Evolutionary conservation across 2,329 filamentous ascomycete genomes (phyloP), one percentile per base, ranked within the genome.

Genomic region (Colletotrichum sp.): DNA sequence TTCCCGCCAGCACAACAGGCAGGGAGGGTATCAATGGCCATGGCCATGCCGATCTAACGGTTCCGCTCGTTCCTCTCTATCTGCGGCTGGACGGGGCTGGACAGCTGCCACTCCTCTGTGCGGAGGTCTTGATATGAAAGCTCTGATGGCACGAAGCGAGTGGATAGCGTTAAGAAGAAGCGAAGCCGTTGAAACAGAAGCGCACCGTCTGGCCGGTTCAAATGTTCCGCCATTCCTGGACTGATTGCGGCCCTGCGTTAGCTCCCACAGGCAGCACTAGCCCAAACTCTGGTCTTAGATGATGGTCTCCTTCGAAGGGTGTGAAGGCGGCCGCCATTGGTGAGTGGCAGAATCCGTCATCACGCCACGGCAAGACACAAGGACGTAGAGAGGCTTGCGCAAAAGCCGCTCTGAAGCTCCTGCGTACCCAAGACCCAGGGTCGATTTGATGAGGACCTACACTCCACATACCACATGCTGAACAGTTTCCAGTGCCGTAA

Each of bases 361-460:
- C 69, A 75, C 64, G 43, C 69, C 73, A 75, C 64, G 55, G 73
- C 68, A 72, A 75, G 73, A 75, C 73, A 75, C 55, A 34, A 57
- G 63, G 26, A 67, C 34, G 39, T 32, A 48, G 30, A 65, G 30
- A 55, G 68, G 55, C 64, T 57, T 72, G 57, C 24, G 63, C 73
- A 59, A 61, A 43, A 68, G 64, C 69, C 73, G 64, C 63, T 68
- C 69, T 30, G 57, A 57, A 75, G 64, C 39, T 39, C 36, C 14
- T 72, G 63, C 63, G 55, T 21, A 24, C 16, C 39, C 39, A 43
- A 68, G 39, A 32, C 32, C 48, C 67, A 32, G 65, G 39, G 72
- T 57, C 43, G 24, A 60, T 66, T 73, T 75, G 70, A 73, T 73
- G 73, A 68, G 64, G 57, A 68, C 36, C 14, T 68, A 26, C 57